Conservation (phyloP, 2,329 filamentous ascomycete genomes). For the Cadophora malorum region DNA sequence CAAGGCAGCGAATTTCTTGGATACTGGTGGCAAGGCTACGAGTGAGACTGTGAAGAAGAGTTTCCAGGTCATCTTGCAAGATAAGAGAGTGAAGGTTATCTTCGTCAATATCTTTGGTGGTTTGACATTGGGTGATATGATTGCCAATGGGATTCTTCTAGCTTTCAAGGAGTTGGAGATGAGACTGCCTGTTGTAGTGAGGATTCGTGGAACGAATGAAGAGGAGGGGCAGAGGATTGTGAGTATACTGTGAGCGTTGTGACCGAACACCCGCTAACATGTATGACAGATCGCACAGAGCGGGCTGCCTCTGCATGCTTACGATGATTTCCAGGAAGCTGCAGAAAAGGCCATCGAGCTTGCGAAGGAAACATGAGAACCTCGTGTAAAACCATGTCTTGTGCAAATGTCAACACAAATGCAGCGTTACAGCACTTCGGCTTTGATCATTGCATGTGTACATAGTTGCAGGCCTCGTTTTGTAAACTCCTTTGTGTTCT, state of each 20-base stretch:
- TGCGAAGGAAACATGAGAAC: slow-evolving; percentile 47
- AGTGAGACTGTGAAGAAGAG: slow-evolving; percentile 78
- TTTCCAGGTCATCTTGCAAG: slow-evolving; percentile 75
- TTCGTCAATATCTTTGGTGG: slow-evolving; percentile 77
- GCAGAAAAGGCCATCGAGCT: slow-evolving; percentile 69
- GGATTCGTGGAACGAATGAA: slow-evolving; percentile 78
- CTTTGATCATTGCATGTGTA: background rate
- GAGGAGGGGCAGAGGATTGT: slow-evolving; percentile 70
- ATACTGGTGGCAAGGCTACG: slow-evolving; percentile 89
- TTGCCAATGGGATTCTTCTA: slow-evolving; percentile 74
- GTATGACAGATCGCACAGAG: slow-evolving; percentile 64
- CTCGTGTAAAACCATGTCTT: background rate
- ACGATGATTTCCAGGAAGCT: slow-evolving; percentile 77
- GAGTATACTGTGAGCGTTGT: slow-evolving; percentile 36
- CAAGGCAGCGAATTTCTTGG: slow-evolving; percentile 80
- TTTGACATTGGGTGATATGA: slow-evolving; percentile 73
- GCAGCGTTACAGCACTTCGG: background rate
- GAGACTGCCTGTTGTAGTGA: slow-evolving; percentile 76
- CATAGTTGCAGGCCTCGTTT: background rate
- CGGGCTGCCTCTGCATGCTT: slow-evolving; percentile 71
- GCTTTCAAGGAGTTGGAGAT: slow-evolving; percentile 74
- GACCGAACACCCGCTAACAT: background rate
- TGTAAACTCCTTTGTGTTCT: background rate
- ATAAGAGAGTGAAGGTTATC: slow-evolving; percentile 73
- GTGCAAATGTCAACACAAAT: background rate